phyloP scores from a whole-genome alignment of 345 rosid species.

The Erysimum cheiranthoides region DNA sequence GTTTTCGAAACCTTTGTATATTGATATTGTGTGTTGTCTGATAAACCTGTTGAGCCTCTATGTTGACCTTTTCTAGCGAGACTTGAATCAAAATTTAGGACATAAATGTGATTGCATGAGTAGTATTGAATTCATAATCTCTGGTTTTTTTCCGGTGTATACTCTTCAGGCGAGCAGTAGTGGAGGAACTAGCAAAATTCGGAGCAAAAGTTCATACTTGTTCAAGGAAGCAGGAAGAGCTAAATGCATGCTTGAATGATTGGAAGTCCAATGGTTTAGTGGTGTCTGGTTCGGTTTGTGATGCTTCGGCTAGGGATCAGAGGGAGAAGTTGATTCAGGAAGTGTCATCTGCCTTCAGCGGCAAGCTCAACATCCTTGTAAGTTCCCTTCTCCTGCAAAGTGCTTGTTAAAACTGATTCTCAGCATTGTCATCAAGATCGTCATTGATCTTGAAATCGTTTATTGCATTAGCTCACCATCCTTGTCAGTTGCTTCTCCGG shows the following conservation, averaged over 20 bases:
- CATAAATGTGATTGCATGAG: neutral
- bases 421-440: neutral
- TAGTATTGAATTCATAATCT: constrained; percentile 2
- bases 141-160: neutral
- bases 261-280: constrained; percentile 62
- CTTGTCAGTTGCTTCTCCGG: constrained; percentile 46
- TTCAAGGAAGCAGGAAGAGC: constrained; percentile 74
- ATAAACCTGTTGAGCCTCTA: neutral
- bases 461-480: constrained; percentile 49
- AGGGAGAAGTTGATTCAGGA: constrained; percentile 63
- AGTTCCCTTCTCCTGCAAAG: constrained; percentile 27
- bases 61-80: neutral
- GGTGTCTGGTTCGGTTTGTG: constrained; percentile 83
- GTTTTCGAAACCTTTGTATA: neutral
- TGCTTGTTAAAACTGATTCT: neutral
- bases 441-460: neutral
- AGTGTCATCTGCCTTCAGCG: constrained; percentile 55
- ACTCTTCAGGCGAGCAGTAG: constrained; percentile 59
- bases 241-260: constrained; percentile 58
- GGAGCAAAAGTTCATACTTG: constrained; percentile 82
- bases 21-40: neutral
- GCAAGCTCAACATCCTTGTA: constrained; percentile 76
- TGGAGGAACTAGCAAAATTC: constrained; percentile 74
- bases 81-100: neutral
- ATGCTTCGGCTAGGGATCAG: constrained; percentile 57